phyloP scores from a whole-genome alignment of 768 basidiomycete genomes.

The Amanita jacksonii region DNA sequence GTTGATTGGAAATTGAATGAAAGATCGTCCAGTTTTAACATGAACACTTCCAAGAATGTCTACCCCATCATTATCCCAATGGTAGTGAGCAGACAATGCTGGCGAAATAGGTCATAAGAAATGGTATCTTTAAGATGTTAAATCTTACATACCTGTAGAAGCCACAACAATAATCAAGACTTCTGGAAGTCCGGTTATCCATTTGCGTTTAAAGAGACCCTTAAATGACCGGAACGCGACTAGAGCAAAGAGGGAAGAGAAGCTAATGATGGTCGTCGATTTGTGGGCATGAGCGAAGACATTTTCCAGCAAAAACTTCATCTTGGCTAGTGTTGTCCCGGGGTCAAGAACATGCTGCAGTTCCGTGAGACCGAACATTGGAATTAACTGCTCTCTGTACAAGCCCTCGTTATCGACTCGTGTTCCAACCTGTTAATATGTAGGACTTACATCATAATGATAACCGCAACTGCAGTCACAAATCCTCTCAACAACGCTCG shows the following conservation, averaged over 20 bases:
- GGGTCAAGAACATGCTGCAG: slow-evolving; percentile 49
- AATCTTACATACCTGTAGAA: slow-evolving; percentile 57
- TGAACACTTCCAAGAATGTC: slow-evolving; percentile 77
- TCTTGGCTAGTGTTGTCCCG: slow-evolving; percentile 66
- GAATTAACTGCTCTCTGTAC: slow-evolving; percentile 69
- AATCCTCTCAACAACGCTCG: slow-evolving; percentile 84
- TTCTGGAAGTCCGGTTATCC: slow-evolving; percentile 79
- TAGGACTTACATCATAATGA: slow-evolving; percentile 68
- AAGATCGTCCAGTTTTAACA: slow-evolving; percentile 45
- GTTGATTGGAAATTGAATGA: slow-evolving; percentile 68
- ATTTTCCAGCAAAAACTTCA: slow-evolving; percentile 61
- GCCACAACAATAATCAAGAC: slow-evolving; percentile 80
- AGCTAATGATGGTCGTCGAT: slow-evolving; percentile 67
- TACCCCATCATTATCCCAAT: slow-evolving; percentile 74
- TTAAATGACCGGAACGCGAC: slow-evolving; percentile 54
- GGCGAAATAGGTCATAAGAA: neutral
- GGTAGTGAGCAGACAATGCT: slow-evolving; percentile 63
- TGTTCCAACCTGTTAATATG: neutral
- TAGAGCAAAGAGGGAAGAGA: slow-evolving; percentile 57
- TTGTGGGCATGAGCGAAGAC: slow-evolving; percentile 46
- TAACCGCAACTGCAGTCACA: slow-evolving; percentile 73
- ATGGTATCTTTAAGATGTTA: neutral
- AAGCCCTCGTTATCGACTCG: slow-evolving; percentile 5
- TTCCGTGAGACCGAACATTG: slow-evolving; percentile 74
- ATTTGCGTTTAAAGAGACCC: slow-evolving; percentile 47